Percentiles rank a stretch among this genome's conserved stretches.
Evolutionary conservation across 441 rosid species (phyloP).

Genomic region (Isatis lusitanica): DNA sequence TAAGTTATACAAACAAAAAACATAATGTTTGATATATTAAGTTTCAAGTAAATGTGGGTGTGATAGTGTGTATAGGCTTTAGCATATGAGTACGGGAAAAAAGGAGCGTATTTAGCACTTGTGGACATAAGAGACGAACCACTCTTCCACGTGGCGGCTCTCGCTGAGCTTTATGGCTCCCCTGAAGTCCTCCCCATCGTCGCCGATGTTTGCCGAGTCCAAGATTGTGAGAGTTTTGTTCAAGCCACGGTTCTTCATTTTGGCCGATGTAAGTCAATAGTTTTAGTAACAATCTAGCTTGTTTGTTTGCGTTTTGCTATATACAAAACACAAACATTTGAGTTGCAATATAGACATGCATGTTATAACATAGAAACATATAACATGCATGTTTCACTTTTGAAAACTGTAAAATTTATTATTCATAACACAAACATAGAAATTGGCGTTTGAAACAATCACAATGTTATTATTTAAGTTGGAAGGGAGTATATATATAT

Average conservation of each 20-base stretch:
- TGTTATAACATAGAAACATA: too few relatives aligned
- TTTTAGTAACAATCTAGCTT: not conserved
- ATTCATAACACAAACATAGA: not conserved
- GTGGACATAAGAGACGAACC: slow-evolving; percentile 35
- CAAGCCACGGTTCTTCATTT: slow-evolving; percentile 35
- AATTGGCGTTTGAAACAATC: too few relatives aligned
- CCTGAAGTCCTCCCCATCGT: slow-evolving; percentile 39
- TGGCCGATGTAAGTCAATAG: slow-evolving; percentile 29
- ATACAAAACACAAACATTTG: not conserved
- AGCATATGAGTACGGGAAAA: slow-evolving; percentile 40
- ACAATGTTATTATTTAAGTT: not conserved
- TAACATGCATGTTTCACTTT: not conserved
- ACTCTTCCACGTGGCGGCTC: slow-evolving; percentile 37
- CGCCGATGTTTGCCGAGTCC: slow-evolving; percentile 44
- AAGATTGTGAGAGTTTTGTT: slow-evolving; percentile 41
- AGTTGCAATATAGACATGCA: not conserved
- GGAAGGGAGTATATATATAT: not conserved
- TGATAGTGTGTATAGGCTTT: slow-evolving; percentile 23
- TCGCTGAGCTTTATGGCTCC: slow-evolving; percentile 42
- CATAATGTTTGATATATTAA: not conserved
- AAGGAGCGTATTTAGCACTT: slow-evolving; percentile 40
- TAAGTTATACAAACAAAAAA: not conserved
- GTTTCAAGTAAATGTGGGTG: not conserved
- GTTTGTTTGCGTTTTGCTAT: not conserved
- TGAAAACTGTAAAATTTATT: not conserved